phyloP scores from a whole-genome alignment of 2,329 filamentous ascomycete species.

The Aspergillus sp. region DNA sequence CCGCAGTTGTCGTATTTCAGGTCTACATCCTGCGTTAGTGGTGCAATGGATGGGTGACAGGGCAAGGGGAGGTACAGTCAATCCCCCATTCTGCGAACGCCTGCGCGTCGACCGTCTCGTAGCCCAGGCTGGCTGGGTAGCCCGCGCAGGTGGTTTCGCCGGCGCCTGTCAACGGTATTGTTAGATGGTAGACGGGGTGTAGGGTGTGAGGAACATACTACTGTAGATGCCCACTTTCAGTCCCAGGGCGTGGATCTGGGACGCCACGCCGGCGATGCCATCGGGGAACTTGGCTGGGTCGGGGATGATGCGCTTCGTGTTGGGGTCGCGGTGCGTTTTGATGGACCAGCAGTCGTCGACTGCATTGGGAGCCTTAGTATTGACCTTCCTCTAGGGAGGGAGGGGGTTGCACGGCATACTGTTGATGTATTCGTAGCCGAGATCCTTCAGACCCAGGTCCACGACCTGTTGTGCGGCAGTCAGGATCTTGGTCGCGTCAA shows the following conservation, averaged over 20 bases:
- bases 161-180: constrained; percentile 21
- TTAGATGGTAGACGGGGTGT: not conserved
- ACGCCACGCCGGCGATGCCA: constrained; percentile 56
- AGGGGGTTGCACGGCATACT: no score
- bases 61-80: constrained; percentile 41
- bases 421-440: constrained; percentile 52
- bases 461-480: constrained; percentile 48
- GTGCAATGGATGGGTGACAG: not conserved
- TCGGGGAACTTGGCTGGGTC: constrained; percentile 56
- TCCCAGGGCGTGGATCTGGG: constrained; percentile 55
- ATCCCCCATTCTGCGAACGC: constrained; percentile 60
- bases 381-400: no score
- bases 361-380: constrained; percentile 8
- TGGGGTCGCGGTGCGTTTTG: constrained; percentile 43
- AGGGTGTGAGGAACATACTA: constrained; percentile 26
- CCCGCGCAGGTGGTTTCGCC: constrained; percentile 52
- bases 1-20: constrained; percentile 60
- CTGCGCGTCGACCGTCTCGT: constrained; percentile 58
- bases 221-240: constrained; percentile 66
- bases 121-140: constrained; percentile 57
- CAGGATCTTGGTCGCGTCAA: constrained; percentile 47
- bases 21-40: constrained; percentile 33
- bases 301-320: constrained; percentile 46
- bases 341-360: constrained; percentile 63
- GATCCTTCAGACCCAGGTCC: constrained; percentile 46